Conservation (phyloP, 2,329 filamentous ascomycete genomes). For the Microdochium bolleyi region DNA sequence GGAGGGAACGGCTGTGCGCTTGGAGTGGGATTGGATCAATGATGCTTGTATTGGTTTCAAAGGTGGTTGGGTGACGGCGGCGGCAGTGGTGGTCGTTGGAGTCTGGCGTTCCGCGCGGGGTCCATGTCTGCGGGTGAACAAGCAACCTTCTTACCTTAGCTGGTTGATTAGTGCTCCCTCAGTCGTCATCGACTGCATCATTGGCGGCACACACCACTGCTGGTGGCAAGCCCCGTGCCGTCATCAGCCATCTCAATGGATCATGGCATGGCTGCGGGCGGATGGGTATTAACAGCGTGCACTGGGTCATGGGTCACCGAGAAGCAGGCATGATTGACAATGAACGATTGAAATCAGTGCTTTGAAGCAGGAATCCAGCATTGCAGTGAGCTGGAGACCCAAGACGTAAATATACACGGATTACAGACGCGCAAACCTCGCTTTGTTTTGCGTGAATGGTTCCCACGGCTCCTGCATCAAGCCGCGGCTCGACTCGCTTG, state of each 20-base stretch:
- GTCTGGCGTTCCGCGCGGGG: too few species aligned
- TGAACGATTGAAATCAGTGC: background rate
- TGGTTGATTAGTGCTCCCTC: background rate
- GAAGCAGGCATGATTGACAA: background rate
- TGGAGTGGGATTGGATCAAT: too few species aligned
- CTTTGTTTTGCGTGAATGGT: background rate
- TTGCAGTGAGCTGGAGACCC: conserved; percentile 9
- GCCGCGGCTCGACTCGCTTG: background rate
- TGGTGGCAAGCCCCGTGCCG: background rate
- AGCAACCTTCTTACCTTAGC: too few species aligned
- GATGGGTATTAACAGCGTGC: too few species aligned
- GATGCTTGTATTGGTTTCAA: too few species aligned
- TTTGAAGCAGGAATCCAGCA: background rate
- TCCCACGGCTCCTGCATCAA: background rate
- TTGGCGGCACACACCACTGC: background rate
- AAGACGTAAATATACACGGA: conserved; percentile 31
- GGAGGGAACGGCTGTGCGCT: too few species aligned
- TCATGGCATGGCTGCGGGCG: too few species aligned
- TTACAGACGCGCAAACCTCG: conserved; percentile 12
- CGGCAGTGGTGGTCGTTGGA: too few species aligned
- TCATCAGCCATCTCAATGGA: background rate
- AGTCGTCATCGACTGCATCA: background rate
- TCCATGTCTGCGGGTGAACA: too few species aligned
- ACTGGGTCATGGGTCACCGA: background rate
- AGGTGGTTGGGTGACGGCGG: too few species aligned